Base-by-base conservation (phyloP, 164 flowering plant genomes). In the Protea cynaroides region DNA sequence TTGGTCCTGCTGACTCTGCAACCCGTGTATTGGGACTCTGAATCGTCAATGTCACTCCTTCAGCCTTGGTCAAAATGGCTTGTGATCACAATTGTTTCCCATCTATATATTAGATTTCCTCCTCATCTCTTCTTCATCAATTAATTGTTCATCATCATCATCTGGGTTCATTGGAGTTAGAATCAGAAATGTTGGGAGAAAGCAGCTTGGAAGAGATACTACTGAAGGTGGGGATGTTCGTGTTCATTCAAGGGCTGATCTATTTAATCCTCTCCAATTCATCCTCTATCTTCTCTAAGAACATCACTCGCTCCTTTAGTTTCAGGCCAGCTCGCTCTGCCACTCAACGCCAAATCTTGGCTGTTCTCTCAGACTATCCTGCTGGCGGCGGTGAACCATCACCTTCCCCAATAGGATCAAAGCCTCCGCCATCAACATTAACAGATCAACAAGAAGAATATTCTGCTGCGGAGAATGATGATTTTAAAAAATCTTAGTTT, bases 191-290 rank as follows among this genome's bases (percentile, higher is more conserved):
- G 34, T 2, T 29, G 34, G 5, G 2, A 5, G 34, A 29, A 29
- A 29, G 34, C 34, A 29, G 4, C 46, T 18, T 71, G 29, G 78
- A 18, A 7, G 80, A 76, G n/a, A 57, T 64, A 36, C 36, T 84
- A 44, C 13, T 78, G 56, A 85, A 78, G 72, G 78, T 75, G 37
- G 78, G 43, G 7, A 57, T 85, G 69, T 85, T 84, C 59, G 43
- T 76, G 21, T 3, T 80, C 18, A 82, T 84, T 43, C 88, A 84
- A 61, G 81, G 66, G n/a, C 64, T 84, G 59, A 81, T 82, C 50
- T 84, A 84, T 49, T 58, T 84, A 56, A 82, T 84, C 58, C 82
- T 84, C 38, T 69, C 77, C 8, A 77, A 69, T 13, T 82, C 86
- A 1, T 80, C 88, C 0, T 36, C 68, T 51, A 25, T 85, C 44